phyloP scores from a whole-genome alignment of 192 early-diverging fungal species.

The Coemansia asiatica region DNA sequence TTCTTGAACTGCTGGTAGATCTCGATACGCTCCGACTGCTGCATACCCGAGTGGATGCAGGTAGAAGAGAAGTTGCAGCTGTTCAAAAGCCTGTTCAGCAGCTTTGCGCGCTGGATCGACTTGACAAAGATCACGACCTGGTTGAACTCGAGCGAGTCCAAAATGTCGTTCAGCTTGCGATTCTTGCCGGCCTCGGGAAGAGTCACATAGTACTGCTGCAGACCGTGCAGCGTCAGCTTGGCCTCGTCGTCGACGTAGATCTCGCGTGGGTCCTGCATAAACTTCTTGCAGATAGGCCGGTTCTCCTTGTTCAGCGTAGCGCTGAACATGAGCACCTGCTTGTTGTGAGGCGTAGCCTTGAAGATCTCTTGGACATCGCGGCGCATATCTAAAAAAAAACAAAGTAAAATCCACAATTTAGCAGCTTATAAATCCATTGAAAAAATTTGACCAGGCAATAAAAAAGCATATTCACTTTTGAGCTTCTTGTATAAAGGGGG shows the following conservation, averaged over 20 bases:
- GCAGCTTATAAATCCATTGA: too few relatives aligned
- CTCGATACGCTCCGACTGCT: slow-evolving; percentile 87
- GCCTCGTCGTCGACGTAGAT: slow-evolving; percentile 98
- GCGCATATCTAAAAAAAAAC: slow-evolving; percentile 80
- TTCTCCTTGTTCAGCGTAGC: slow-evolving; percentile 94
- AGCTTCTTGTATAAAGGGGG: neutral
- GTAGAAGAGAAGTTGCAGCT: slow-evolving; percentile 94
- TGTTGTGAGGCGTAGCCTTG: slow-evolving; percentile 88
- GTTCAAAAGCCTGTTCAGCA: slow-evolving; percentile 81
- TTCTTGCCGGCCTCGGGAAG: slow-evolving; percentile 87
- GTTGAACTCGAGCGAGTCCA: slow-evolving; percentile 96
- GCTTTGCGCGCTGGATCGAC: slow-evolving; percentile 82
- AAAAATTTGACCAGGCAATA: too few relatives aligned
- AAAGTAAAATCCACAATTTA: neutral
- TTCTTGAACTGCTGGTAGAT: slow-evolving; percentile 96
- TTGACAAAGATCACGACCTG: slow-evolving; percentile 98
- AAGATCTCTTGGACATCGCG: slow-evolving; percentile 97
- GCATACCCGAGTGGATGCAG: slow-evolving; percentile 88
- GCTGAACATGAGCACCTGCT: slow-evolving; percentile 99
- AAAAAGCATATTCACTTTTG: too few relatives aligned
- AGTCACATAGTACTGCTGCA: slow-evolving; percentile 92
- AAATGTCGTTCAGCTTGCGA: slow-evolving; percentile 86
- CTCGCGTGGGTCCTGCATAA: slow-evolving; percentile 96
- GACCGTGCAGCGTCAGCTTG: slow-evolving; percentile 96
- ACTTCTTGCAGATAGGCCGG: slow-evolving; percentile 92